phyloP scores from a whole-genome alignment of 108 stramenopile species.

The Aurantiochytrium sp. region DNA sequence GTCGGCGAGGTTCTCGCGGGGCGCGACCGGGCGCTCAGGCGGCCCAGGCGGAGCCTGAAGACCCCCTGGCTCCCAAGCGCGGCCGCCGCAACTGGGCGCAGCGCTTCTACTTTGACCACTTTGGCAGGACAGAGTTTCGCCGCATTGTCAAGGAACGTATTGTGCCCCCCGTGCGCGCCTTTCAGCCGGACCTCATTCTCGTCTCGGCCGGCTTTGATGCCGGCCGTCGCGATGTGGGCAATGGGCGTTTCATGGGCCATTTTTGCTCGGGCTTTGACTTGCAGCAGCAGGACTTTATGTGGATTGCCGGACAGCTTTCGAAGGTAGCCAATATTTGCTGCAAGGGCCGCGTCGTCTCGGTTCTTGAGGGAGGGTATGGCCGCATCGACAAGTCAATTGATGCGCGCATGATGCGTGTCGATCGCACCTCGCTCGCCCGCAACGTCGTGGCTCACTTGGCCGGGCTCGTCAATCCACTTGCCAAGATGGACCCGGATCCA shows the following conservation, averaged over 20 bases:
- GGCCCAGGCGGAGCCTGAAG: not conserved
- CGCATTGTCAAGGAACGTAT: conserved; percentile 15
- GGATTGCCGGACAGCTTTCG: conserved; percentile 69
- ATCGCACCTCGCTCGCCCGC: not conserved
- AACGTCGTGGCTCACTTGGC: not conserved
- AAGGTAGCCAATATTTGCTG: conserved; percentile 72
- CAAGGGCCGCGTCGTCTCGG: conserved; percentile 79
- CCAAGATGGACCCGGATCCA: not conserved
- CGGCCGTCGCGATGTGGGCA: conserved; percentile 77
- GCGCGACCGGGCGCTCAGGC: not conserved
- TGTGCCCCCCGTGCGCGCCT: conserved; percentile 68
- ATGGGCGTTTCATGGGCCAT: conserved; percentile 57
- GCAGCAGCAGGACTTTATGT: conserved; percentile 70
- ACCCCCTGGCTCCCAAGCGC: not conserved
- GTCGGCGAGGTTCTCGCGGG: not conserved
- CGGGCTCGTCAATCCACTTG: not conserved
- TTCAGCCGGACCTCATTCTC: conserved; percentile 84
- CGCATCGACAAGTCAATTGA: not conserved
- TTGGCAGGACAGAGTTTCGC: not conserved
- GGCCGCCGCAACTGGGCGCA: conserved; percentile 1
- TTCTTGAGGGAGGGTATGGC: conserved; percentile 96
- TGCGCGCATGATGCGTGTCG: not conserved
- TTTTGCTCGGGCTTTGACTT: conserved; percentile 24
- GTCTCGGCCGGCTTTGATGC: conserved; percentile 92
- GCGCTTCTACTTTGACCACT: conserved; percentile 15